A percentile compares a stretch with the other conserved stretches of the same genome.
Conservation (phyloP, 495 filamentous ascomycete species). For the Penicillium psychrofluorescens region DNA sequence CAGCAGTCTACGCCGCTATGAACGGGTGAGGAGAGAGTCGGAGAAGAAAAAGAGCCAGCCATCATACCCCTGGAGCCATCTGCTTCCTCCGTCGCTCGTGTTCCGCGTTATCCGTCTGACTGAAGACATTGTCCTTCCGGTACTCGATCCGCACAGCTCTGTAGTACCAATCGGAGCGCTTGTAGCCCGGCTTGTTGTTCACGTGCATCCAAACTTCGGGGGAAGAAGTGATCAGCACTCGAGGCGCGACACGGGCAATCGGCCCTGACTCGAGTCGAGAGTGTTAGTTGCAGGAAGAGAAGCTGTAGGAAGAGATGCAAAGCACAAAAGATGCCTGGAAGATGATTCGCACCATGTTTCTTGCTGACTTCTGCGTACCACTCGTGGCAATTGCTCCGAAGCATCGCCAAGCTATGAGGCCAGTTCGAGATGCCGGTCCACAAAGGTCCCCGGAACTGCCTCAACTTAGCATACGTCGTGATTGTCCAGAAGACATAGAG, state of each 20-base stretch:
- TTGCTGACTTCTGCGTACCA: slow-evolving; percentile 23
- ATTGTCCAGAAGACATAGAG: slow-evolving; percentile 7
- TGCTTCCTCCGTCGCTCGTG: slow-evolving; percentile 17
- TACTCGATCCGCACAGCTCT: slow-evolving; percentile 11
- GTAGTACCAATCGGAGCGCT: slow-evolving; percentile 22
- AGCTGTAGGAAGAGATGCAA: not conserved
- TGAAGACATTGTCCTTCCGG: slow-evolving; percentile 17
- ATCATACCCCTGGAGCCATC: slow-evolving; percentile 19
- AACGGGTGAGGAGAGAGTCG: not conserved
- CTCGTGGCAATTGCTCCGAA: slow-evolving; percentile 17
- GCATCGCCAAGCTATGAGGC: slow-evolving; percentile 22
- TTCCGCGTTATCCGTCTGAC: slow-evolving; percentile 15
- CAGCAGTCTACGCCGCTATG: not conserved
- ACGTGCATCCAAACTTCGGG: slow-evolving; percentile 19
- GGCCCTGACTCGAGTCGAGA: slow-evolving; percentile 9
- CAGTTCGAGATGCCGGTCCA: slow-evolving; percentile 21
- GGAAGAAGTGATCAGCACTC: slow-evolving; percentile 17
- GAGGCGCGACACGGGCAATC: slow-evolving; percentile 17
- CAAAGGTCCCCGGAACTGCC: slow-evolving; percentile 6
- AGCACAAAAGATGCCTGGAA: not conserved
- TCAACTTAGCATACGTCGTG: slow-evolving; percentile 5
- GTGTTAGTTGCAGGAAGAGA: not conserved
- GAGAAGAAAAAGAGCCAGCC: not conserved
- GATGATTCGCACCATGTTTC: slow-evolving; percentile 20
- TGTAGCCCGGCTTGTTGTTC: slow-evolving; percentile 17